Percentiles rank a stretch among this genome's conserved stretches.
phyloP scores from a whole-genome alignment of 1,139 yeast genomes.

The Saccharomyces uvarum region DNA sequence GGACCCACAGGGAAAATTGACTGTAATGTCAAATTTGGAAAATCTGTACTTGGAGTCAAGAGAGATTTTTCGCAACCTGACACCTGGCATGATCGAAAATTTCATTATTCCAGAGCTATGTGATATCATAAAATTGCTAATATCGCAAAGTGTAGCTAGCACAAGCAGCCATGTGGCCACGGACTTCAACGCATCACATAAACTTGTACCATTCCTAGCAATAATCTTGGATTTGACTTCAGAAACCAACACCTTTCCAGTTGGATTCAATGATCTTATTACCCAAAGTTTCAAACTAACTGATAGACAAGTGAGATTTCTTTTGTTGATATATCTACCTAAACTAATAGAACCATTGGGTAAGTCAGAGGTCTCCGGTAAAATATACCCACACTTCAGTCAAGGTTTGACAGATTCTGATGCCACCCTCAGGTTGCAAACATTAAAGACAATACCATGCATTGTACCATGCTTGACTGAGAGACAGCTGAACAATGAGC shows the following conservation, averaged over 20 bases:
- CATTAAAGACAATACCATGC: constrained; percentile 60
- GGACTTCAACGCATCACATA: constrained; percentile 24
- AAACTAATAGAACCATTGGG: constrained; percentile 45
- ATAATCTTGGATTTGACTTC: constrained; percentile 19
- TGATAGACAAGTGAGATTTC: constrained; percentile 71
- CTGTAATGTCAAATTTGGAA: constrained; percentile 22
- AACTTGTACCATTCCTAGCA: constrained; percentile 22
- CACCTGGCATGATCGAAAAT: constrained; percentile 55
- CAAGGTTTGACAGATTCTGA: constrained; percentile 85
- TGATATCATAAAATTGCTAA: constrained; percentile 31
- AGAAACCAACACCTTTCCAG: constrained; percentile 33
- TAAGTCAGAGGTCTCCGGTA: constrained; percentile 55
- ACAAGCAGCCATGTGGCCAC: neutral
- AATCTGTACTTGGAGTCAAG: constrained; percentile 17
- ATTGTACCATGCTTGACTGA: constrained; percentile 64
- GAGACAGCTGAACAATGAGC: constrained; percentile 79
- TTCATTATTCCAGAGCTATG: constrained; percentile 64
- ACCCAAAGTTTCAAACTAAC: constrained; percentile 55
- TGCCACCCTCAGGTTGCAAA: constrained; percentile 69
- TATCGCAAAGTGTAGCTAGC: constrained; percentile 16
- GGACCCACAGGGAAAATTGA: constrained; percentile 21
- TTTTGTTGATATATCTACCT: constrained; percentile 58
- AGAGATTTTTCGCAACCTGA: constrained; percentile 13
- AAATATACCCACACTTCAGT: constrained; percentile 57
- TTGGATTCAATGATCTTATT: constrained; percentile 54